Evolutionary conservation across 208 protist genomes (phyloP).

Genomic region (Trypanosoma mega): DNA sequence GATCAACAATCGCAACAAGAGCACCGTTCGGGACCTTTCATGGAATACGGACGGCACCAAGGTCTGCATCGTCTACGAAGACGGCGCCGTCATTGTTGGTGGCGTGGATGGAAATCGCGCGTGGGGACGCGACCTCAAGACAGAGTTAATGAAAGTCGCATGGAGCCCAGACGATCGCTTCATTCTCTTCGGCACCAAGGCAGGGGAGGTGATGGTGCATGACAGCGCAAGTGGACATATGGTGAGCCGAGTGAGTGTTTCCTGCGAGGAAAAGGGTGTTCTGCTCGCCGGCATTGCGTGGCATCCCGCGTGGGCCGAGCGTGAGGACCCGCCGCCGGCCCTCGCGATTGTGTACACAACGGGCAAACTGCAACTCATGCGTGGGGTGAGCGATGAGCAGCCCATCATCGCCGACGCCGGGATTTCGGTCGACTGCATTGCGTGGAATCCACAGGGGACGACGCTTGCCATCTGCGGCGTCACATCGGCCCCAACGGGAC

Average conservation of each 20-base stretch:
- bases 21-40: conserved; percentile 90
- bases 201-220: conserved; percentile 90
- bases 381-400: conserved; percentile 77
- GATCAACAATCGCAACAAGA: conserved; percentile 97
- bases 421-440: conserved; percentile 61
- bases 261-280: conserved; percentile 32
- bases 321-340: conserved; percentile 68
- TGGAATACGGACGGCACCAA: conserved; percentile 94
- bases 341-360: conserved; percentile 89
- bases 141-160: conserved; percentile 82
- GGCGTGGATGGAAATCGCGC: conserved; percentile 94
- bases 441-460: conserved; percentile 95
- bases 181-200: conserved; percentile 91
- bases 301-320: conserved; percentile 86
- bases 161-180: conserved; percentile 95
- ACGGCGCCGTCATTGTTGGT: conserved; percentile 96
- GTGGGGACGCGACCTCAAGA: conserved; percentile 94
- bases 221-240: conserved; percentile 74
- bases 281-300: conserved; percentile 74
- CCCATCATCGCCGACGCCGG: conserved; percentile 92
- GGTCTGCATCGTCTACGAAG: conserved; percentile 97
- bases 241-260: conserved; percentile 76
- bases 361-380: conserved; percentile 93
- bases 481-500: conserved; percentile 23
- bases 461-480: conserved; percentile 89